Base-by-base conservation (phyloP, 768 basidiomycete genomes). In the Amyloporia xantha region DNA sequence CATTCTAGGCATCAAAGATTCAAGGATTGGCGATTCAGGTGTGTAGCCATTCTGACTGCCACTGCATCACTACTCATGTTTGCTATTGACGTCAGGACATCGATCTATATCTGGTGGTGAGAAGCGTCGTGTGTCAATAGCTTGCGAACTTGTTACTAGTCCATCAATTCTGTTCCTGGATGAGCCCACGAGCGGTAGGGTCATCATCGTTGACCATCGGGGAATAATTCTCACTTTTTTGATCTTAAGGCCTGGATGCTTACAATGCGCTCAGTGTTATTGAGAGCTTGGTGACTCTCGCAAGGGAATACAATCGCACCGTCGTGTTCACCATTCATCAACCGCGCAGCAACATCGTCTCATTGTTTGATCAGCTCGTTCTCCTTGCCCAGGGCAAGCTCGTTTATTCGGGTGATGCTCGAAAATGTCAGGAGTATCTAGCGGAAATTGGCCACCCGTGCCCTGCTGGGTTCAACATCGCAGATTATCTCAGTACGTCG, bases 281-380 rank as follows among this genome's bases (percentile, higher is more conserved):
- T 28, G 92, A 94, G 36, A 82, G 85, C 28, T 75, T 99, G 20
- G 85, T 86, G 1, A 83, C 86, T 13, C 77, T 98, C 20, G 91
- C 94, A 3, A 72, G 81, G 24, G 80, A 86, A 57, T 98, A 92
- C 67, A 91, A 94, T 55, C 84, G 95, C 27, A 98, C 94, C 0
- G 91, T 98, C 44, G 76, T 98, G 50, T 96, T 98, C 70, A 98
- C 95, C 0, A 98, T 99, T 49, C 96, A 99, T 59, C 96, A 98
- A 65, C 96, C 95, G 12, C 84, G 95, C 44, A 93, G 91, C 64
- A 97, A 97, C 67, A 98, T 99, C 57, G 94, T 98, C 12, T 84
- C 91, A 0, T 71, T 99, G 11, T 98, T 99, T 56, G 95, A 99
- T 62, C 85, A 94, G 53, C 75, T 99, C 25, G 66, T 98, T 2